Conservation (phyloP, 2,329 filamentous ascomycete genomes). For the Talaromyces sp. region DNA sequence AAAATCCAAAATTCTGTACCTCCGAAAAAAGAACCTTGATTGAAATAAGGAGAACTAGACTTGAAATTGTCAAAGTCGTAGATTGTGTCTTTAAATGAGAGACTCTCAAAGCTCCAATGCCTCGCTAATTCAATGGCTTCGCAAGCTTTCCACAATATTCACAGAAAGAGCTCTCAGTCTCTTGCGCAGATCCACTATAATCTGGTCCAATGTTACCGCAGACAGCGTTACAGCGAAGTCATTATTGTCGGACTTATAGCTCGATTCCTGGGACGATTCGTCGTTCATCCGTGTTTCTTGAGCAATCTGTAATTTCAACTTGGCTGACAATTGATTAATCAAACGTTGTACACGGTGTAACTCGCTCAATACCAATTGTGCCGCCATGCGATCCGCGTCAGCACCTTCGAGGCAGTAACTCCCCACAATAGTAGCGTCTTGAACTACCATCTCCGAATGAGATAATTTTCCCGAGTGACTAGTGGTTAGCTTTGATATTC, state of each 20-base stretch:
- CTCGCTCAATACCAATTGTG: conserved; percentile 37
- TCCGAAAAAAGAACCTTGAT: neutral
- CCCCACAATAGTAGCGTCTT: neutral
- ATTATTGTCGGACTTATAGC: neutral
- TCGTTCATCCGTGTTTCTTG: neutral
- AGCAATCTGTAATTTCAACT: conserved; percentile 17
- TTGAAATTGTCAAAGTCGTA: neutral
- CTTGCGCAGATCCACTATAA: neutral
- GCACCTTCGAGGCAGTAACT: conserved; percentile 22
- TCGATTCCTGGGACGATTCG: neutral
- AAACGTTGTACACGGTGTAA: conserved; percentile 36
- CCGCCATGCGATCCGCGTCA: conserved; percentile 26
- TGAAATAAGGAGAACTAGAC: neutral
- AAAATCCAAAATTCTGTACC: neutral
- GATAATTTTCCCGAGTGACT: neutral
- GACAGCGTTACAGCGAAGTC: neutral
- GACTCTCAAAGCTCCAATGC: neutral
- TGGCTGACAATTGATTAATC: conserved; percentile 26
- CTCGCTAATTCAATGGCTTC: neutral
- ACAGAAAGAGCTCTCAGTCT: neutral
- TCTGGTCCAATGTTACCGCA: neutral
- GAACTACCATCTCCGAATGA: neutral
- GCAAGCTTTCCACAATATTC: neutral
- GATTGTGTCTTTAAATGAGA: neutral
- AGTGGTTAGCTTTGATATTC: neutral